Evolutionary conservation across 1,139 yeast genomes (phyloP), one percentile per base, ranked within the genome.

Genomic region (Suhomyces bokatorum): DNA sequence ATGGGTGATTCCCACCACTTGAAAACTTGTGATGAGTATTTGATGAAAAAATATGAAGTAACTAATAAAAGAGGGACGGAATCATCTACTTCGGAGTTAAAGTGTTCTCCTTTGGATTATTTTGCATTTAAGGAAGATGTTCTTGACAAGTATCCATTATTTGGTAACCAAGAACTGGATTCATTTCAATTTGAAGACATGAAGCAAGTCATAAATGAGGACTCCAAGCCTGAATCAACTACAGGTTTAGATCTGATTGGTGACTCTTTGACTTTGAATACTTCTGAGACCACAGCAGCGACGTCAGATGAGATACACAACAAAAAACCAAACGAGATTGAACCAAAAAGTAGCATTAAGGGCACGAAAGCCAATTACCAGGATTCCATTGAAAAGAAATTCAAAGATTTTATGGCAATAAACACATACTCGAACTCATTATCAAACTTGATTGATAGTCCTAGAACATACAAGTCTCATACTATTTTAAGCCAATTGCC

Each of bases 81-180:
- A 30, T 55, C 46, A 35, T 55, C 52, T 27, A 55, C 46, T 34
- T 58, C 49, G 41, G 63, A 62, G 42, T 63, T 81, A 37, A 69
- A 75, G 0, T 81, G 89, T 30, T 82, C 96, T 2, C 93, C 96
- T 0, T 65, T 89, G 29, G 96, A 89, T 54, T 90, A 87, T 60
- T 83, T 81, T 59, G 82, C 87, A 4, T 88, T 87, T 57, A 74
- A 89, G 48, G 87, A 85, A 49, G 96, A 89, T 52, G 64, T 90
- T 6, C 64, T 76, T 4, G 80, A 90, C 20, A 77, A 95, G 51
- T 90, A 82, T 58, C 97, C 98, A 0, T 67, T 87, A 4, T 84
- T 75, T 51, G 64, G 73, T 28, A 57, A 50, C 11, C 40, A 49
- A 7, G 43, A 44, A 11, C 40, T 46, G 31, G 53, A 45, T 39